phyloP scores from a whole-genome alignment of 176 grass and related monocot genomes.

The Elymus sibiricus region DNA sequence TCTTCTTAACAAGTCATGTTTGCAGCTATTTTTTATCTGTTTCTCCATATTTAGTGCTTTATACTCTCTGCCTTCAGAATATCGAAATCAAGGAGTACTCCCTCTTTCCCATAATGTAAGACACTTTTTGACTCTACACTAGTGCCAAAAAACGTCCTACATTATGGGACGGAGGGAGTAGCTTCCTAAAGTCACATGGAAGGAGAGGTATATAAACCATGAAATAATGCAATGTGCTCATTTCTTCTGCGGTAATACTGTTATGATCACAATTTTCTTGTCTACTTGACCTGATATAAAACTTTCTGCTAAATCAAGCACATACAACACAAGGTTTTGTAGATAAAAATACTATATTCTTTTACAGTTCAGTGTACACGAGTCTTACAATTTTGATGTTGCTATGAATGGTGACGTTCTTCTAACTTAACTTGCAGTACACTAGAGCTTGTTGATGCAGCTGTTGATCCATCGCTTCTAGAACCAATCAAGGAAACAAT shows the following conservation, averaged over 20 bases:
- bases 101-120: too few species aligned
- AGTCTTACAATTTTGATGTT: conserved; percentile 3
- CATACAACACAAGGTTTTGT: neutral
- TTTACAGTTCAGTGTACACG: conserved; percentile 10
- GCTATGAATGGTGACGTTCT: conserved; percentile 2
- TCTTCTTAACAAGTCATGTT: neutral
- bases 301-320: neutral
- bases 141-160: too few species aligned
- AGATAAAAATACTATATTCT: neutral
- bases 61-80: neutral
- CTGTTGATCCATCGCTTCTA: conserved; percentile 62
- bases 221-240: neutral
- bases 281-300: neutral
- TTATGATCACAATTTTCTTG: neutral
- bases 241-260: neutral
- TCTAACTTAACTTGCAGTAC: conserved; percentile 47
- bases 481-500: conserved; percentile 85
- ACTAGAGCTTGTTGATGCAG: conserved; percentile 91
- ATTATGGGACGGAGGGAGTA: too few species aligned
- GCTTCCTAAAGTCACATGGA: conserved; percentile 4
- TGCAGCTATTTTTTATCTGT: neutral
- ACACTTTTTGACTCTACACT: too few species aligned
- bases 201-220: neutral
- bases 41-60: neutral
- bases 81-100: neutral